phyloP scores from a whole-genome alignment of 106 monocot species.

The Phalaenopsis aphrodite region DNA sequence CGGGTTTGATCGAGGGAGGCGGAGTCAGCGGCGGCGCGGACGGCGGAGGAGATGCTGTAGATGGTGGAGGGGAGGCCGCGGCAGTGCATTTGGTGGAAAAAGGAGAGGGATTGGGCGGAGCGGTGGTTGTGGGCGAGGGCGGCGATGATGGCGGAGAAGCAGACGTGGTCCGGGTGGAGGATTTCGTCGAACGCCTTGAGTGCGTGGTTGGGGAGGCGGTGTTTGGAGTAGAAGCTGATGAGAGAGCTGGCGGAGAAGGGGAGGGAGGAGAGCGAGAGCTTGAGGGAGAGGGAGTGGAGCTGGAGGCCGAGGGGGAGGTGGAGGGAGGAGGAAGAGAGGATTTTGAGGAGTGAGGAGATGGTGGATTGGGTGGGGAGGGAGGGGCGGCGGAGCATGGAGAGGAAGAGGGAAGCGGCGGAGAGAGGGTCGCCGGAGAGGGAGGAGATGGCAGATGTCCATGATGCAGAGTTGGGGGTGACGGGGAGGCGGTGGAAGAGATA shows the following conservation, averaged over 20 bases:
- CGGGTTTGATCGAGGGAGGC: slow-evolving; percentile 46
- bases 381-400: slow-evolving; percentile 22
- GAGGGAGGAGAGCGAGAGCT: slow-evolving; percentile 27
- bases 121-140: slow-evolving; percentile 42
- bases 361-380: slow-evolving; percentile 33
- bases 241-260: slow-evolving; percentile 46
- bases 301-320: slow-evolving; percentile 12
- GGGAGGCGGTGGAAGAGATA: slow-evolving; percentile 38
- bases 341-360: slow-evolving; percentile 38
- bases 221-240: slow-evolving; percentile 25
- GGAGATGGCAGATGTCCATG: slow-evolving; percentile 39
- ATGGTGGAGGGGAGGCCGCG: slow-evolving; percentile 25
- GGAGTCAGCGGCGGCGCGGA: slow-evolving; percentile 31
- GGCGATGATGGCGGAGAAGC: slow-evolving; percentile 37
- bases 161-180: slow-evolving; percentile 35
- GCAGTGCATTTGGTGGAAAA: slow-evolving; percentile 28
- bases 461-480: slow-evolving; percentile 26
- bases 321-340: slow-evolving; percentile 10
- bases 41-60: slow-evolving; percentile 40
- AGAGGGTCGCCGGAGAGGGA: slow-evolving; percentile 14
- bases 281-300: slow-evolving; percentile 40
- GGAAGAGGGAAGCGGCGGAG: slow-evolving; percentile 16
- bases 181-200: slow-evolving; percentile 61
- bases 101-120: slow-evolving; percentile 13
- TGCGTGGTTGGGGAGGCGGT: slow-evolving; percentile 13